Percentiles rank a stretch among this genome's conserved stretches.
Evolutionary conservation across 2,329 filamentous ascomycete genomes (phyloP).

Genomic region (Fusarium zealandicum): DNA sequence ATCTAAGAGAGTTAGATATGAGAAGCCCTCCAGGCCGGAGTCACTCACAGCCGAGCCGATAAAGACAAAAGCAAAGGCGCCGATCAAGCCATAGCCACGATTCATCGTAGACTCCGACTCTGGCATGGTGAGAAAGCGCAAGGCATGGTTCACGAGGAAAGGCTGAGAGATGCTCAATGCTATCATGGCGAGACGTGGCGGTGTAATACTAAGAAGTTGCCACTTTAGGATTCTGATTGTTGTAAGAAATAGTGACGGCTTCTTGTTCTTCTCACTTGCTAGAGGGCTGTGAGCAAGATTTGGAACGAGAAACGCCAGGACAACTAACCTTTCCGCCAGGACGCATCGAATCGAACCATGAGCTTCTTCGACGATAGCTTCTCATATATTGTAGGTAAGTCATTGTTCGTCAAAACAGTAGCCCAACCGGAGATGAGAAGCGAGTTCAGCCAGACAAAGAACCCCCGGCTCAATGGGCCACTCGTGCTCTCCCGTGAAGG

Average conservation of each 20-base stretch:
- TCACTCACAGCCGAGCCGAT: slow-evolving; percentile 42
- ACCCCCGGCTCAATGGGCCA: slow-evolving; percentile 42
- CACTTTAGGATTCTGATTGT: slow-evolving; percentile 39
- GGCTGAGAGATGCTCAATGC: slow-evolving; percentile 44
- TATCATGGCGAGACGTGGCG: slow-evolving; percentile 41
- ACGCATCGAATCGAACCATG: slow-evolving; percentile 27
- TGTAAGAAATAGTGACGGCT: slow-evolving; percentile 40
- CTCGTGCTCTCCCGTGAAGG: slow-evolving; percentile 60
- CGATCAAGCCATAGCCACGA: slow-evolving; percentile 44
- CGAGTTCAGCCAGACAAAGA: slow-evolving; percentile 48
- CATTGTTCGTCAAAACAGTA: slow-evolving; percentile 42
- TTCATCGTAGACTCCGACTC: slow-evolving; percentile 36
- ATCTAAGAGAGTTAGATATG: slow-evolving; percentile 23
- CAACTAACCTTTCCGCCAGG: slow-evolving; percentile 37
- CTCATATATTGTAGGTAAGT: slow-evolving; percentile 43
- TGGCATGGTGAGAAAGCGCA: slow-evolving; percentile 40
- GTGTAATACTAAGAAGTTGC: slow-evolving; percentile 43
- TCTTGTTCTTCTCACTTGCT: slow-evolving; percentile 27
- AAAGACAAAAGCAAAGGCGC: slow-evolving; percentile 44
- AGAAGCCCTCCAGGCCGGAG: no score
- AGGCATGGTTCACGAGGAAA: slow-evolving; percentile 41
- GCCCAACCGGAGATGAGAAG: slow-evolving; percentile 58
- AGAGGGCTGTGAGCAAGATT: slow-evolving; percentile 4
- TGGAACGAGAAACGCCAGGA: fast-evolving
- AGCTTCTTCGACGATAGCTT: slow-evolving; percentile 43